Evolutionary conservation across 1,139 yeast genomes (phyloP).

Genomic region (Ogataea hybrid): DNA sequence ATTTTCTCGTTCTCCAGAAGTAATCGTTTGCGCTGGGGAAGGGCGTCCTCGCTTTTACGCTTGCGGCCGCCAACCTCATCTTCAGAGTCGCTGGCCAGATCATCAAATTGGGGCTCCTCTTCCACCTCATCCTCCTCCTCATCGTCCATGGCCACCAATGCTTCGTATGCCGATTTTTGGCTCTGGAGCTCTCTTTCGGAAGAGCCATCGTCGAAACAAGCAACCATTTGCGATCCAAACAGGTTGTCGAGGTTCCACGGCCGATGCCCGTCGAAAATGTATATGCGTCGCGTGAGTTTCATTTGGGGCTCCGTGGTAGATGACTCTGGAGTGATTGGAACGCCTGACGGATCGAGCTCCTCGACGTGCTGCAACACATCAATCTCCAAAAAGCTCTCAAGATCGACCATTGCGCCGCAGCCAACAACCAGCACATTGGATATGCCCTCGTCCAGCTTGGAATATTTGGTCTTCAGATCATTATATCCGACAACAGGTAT

Average conservation of each 20-base stretch:
- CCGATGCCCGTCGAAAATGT: slow-evolving; percentile 85
- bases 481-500: slow-evolving; percentile 94
- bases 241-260: slow-evolving; percentile 96
- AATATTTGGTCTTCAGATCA: slow-evolving; percentile 66
- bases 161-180: slow-evolving; percentile 56
- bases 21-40: slow-evolving; percentile 27
- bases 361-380: slow-evolving; percentile 47
- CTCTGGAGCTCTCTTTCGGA: slow-evolving; percentile 53
- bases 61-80: slow-evolving; percentile 34
- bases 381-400: slow-evolving; percentile 74
- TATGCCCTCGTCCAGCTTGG: slow-evolving; percentile 70
- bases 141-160: slow-evolving; percentile 41
- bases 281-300: slow-evolving; percentile 51
- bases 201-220: slow-evolving; percentile 86
- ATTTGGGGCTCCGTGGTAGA: slow-evolving; percentile 19
- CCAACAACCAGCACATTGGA: slow-evolving; percentile 78
- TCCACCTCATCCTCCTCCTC: slow-evolving; percentile 34
- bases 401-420: slow-evolving; percentile 93
- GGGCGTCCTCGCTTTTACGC: slow-evolving; percentile 14
- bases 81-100: slow-evolving; percentile 23
- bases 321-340: slow-evolving; percentile 22
- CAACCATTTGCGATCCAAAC: slow-evolving; percentile 77
- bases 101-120: slow-evolving; percentile 29
- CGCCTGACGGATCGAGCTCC: slow-evolving; percentile 18
- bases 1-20: slow-evolving; percentile 49